phyloP scores from a whole-genome alignment of 768 basidiomycete genomes.

The Pisolithus albus region DNA sequence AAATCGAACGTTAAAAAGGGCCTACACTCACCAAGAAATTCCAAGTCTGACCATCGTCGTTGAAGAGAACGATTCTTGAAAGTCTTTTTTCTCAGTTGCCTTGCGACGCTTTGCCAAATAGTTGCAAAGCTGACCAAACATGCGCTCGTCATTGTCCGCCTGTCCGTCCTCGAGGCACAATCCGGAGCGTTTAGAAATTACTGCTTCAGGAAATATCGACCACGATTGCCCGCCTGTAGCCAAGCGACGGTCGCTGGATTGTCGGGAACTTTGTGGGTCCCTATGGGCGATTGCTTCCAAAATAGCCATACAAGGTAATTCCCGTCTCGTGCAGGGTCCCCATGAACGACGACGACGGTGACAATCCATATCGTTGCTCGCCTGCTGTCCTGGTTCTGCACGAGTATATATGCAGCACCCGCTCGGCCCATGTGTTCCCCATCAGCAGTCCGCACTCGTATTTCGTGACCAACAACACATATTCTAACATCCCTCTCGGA shows the following conservation, averaged over 20 bases:
- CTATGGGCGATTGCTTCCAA: neutral
- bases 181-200: neutral
- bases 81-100: conserved; percentile 13
- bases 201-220: conserved; percentile 1
- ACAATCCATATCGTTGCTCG: neutral
- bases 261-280: neutral
- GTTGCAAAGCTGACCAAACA: conserved; percentile 10
- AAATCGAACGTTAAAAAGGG: neutral
- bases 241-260: conserved; percentile 1
- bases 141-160: conserved; percentile 1
- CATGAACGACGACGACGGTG: conserved; percentile 1
- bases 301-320: conserved; percentile 7
- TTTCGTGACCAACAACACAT: conserved; percentile 4
- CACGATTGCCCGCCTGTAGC: conserved; percentile 3
- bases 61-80: neutral
- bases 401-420: conserved; percentile 5
- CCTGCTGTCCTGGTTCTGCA: conserved; percentile 1
- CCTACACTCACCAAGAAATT: conserved; percentile 17
- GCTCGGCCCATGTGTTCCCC: neutral
- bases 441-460: neutral
- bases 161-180: neutral
- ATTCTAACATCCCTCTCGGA: neutral
- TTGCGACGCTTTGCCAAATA: conserved; percentile 6
- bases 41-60: neutral
- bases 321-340: neutral